Evolutionary conservation across 805 yeast species (phyloP).

Genomic region (Kuraishia borneana): DNA sequence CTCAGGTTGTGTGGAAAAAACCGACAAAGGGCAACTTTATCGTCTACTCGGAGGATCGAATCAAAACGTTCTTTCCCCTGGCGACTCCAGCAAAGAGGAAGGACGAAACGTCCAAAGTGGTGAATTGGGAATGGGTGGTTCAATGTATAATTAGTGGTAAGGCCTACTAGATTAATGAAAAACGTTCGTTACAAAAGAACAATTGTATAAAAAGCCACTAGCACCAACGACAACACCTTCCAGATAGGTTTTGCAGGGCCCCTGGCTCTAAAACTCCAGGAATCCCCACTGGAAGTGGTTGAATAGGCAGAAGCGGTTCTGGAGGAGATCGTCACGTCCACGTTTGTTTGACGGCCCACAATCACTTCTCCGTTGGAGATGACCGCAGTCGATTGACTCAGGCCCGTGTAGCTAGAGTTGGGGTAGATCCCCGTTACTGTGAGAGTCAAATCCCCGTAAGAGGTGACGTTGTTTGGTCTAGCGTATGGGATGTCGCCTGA

Average conservation of each 20-base stretch:
- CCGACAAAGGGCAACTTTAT: background rate
- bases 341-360: constrained; percentile 7
- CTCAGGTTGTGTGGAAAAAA: background rate
- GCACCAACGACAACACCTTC: background rate
- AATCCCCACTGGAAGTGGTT: background rate
- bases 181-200: background rate
- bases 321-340: too few relatives aligned
- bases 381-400: constrained; percentile 5
- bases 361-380: constrained; percentile 20
- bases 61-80: background rate
- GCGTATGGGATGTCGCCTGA: constrained; percentile 18
- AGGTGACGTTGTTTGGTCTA: constrained; percentile 10
- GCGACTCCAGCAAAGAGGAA: background rate
- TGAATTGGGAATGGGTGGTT: constrained; percentile 60
- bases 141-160: constrained; percentile 48
- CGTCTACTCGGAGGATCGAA: constrained; percentile 1
- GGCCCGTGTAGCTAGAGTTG: constrained; percentile 6
- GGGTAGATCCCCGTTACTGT: constrained; percentile 7
- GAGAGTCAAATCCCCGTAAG: constrained; percentile 13
- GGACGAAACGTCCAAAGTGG: constrained; percentile 14
- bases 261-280: constrained; percentile 6
- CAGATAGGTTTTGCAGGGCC: constrained; percentile 8
- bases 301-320: too few relatives aligned
- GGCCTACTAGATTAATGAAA: too few relatives aligned
- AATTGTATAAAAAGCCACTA: background rate